phyloP scores from a whole-genome alignment of 805 yeast genomes.

The Candida orba region DNA sequence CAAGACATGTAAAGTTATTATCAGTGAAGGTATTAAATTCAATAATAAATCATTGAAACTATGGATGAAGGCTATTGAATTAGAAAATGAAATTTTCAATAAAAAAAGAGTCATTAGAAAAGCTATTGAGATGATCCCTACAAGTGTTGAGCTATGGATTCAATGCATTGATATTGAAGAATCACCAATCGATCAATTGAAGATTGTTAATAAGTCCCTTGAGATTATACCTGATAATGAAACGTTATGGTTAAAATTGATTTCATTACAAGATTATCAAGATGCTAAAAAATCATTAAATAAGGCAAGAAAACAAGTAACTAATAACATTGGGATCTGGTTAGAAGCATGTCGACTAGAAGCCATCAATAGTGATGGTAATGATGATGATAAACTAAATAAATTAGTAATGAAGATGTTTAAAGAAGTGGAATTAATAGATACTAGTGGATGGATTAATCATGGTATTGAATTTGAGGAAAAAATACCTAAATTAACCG shows the following conservation, averaged over 20 bases:
- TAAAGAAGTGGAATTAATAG: conserved; percentile 32
- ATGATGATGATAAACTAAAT: conserved; percentile 36
- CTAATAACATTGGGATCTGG: conserved; percentile 52
- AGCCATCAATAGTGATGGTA: conserved; percentile 41
- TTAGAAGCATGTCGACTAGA: conserved; percentile 63
- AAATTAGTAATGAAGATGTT: conserved; percentile 45
- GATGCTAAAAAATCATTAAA: conserved; percentile 52
- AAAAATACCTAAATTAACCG: conserved; percentile 38
- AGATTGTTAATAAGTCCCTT: conserved; percentile 42
- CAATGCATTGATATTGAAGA: conserved; percentile 54
- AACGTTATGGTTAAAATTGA: conserved; percentile 57
- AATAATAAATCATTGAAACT: conserved; percentile 50
- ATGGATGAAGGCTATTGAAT: conserved; percentile 66
- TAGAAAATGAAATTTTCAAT: conserved; percentile 52
- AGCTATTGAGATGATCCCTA: conserved; percentile 62
- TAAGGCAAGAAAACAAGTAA: conserved; percentile 49
- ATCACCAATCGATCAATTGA: too few relatives aligned
- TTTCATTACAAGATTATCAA: conserved; percentile 34
- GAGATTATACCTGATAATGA: conserved; percentile 60
- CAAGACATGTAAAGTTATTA: conserved; percentile 46
- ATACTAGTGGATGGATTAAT: conserved; percentile 44
- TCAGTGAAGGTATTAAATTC: conserved; percentile 55
- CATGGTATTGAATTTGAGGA: conserved; percentile 53
- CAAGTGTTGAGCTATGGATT: conserved; percentile 59
- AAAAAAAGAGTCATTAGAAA: conserved; percentile 57